Evolutionary conservation across 2,329 filamentous ascomycete genomes (phyloP).

Genomic region (Alternaria triticimaculans): DNA sequence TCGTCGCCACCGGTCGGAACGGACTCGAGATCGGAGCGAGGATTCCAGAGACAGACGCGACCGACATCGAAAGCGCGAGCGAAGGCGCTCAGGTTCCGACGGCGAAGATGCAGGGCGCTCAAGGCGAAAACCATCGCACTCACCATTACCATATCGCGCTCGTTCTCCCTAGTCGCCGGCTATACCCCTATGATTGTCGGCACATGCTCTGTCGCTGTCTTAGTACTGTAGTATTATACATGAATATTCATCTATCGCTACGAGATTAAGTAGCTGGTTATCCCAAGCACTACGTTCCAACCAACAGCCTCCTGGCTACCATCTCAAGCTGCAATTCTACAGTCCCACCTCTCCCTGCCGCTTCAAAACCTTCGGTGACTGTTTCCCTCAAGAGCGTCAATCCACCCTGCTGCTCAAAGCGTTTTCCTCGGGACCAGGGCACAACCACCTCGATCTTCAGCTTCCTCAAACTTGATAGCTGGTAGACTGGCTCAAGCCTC

Average conservation of each 20-base stretch:
- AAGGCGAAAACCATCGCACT: constrained; percentile 19
- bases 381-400: neutral
- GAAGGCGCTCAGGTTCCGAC: constrained; percentile 12
- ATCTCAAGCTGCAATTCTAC: neutral
- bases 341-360: neutral
- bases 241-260: neutral
- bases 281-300: neutral
- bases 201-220: neutral
- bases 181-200: neutral
- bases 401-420: neutral
- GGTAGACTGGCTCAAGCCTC: neutral
- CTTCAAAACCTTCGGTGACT: neutral
- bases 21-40: constrained; percentile 22
- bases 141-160: constrained; percentile 27
- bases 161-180: constrained; percentile 15
- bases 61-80: constrained; percentile 15
- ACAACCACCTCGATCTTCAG: neutral
- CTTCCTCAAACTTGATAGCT: neutral
- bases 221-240: neutral
- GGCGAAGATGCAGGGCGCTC: constrained; percentile 11
- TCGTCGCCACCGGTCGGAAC: constrained; percentile 17
- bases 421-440: neutral
- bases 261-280: neutral
- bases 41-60: constrained; percentile 14
- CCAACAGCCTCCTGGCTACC: neutral